Evolutionary conservation across 495 filamentous ascomycete species (phyloP).

Genomic region (Annulohypoxylon stygium): DNA sequence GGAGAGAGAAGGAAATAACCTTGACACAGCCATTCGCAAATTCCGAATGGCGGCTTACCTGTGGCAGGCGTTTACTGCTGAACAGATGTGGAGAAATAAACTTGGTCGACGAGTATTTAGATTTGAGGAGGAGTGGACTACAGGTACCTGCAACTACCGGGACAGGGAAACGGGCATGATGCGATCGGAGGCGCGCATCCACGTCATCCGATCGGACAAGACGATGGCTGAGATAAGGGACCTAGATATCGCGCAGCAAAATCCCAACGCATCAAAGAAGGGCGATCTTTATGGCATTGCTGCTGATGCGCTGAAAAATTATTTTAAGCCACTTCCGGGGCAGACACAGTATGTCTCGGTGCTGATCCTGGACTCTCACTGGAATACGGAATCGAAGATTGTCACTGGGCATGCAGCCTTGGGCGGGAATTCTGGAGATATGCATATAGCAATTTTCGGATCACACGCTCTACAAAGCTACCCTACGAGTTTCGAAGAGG

Average conservation of each 20-base stretch:
- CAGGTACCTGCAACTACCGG: slow-evolving; percentile 77
- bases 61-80: slow-evolving; percentile 95
- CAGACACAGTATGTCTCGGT: slow-evolving; percentile 90
- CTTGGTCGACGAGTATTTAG: slow-evolving; percentile 87
- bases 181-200: slow-evolving; percentile 90
- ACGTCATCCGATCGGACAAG: slow-evolving; percentile 83
- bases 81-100: slow-evolving; percentile 91
- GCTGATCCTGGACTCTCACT: slow-evolving; percentile 85
- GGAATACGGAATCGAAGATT: slow-evolving; percentile 77
- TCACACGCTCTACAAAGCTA: slow-evolving; percentile 91
- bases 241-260: slow-evolving; percentile 84
- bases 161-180: slow-evolving; percentile 76
- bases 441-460: slow-evolving; percentile 89
- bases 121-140: slow-evolving; percentile 93
- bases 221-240: slow-evolving; percentile 86
- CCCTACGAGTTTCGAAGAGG: slow-evolving; percentile 84
- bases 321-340: slow-evolving; percentile 78
- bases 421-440: slow-evolving; percentile 71
- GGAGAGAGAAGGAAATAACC: slow-evolving; percentile 81
- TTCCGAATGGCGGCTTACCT: slow-evolving; percentile 92
- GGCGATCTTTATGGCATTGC: slow-evolving; percentile 82
- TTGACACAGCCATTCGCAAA: slow-evolving; percentile 85
- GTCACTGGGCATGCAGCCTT: slow-evolving; percentile 87
- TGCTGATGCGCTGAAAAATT: slow-evolving; percentile 75
- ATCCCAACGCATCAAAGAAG: slow-evolving; percentile 72